A percentile compares a stretch with the other conserved stretches of the same genome.
Evolutionary conservation across 2,329 filamentous ascomycete species (phyloP).

Genomic region (Lachnellula occidentalis): DNA sequence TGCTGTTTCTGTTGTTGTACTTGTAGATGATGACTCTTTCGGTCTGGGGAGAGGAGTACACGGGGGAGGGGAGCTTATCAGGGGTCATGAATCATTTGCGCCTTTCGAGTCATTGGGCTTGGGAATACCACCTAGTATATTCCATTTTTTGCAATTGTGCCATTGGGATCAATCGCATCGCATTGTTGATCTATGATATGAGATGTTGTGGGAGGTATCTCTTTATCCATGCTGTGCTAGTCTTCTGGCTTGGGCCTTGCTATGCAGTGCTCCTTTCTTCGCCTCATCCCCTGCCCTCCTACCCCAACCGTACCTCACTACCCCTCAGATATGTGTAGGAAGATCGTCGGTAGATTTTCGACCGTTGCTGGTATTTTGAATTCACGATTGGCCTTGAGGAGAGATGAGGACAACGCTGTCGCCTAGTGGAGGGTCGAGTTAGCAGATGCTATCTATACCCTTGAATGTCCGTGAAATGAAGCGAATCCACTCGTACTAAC

Average conservation of each 20-base stretch:
- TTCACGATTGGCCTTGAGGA: conserved; percentile 36
- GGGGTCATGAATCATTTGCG: conserved; percentile 20
- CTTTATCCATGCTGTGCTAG: background rate
- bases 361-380: background rate
- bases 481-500: conserved; percentile 43
- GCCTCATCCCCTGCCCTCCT: background rate
- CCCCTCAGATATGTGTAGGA: background rate
- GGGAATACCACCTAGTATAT: background rate
- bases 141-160: background rate
- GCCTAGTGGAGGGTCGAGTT: conserved; percentile 39
- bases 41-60: conserved; percentile 5
- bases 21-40: conserved; percentile 17
- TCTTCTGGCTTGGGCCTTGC: background rate
- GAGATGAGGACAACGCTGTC: conserved; percentile 71
- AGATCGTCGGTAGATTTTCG: background rate
- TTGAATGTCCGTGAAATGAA: background rate
- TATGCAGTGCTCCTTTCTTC: background rate
- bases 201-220: background rate
- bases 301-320: background rate
- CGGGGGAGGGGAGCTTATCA: conserved; percentile 26
- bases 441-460: conserved; percentile 6
- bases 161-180: background rate
- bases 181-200: background rate
- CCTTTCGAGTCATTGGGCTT: conserved; percentile 15
- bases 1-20: no score